Evolutionary conservation across 2,329 filamentous ascomycete genomes (phyloP).

Genomic region (Aspergillus pseudoviridinutans): DNA sequence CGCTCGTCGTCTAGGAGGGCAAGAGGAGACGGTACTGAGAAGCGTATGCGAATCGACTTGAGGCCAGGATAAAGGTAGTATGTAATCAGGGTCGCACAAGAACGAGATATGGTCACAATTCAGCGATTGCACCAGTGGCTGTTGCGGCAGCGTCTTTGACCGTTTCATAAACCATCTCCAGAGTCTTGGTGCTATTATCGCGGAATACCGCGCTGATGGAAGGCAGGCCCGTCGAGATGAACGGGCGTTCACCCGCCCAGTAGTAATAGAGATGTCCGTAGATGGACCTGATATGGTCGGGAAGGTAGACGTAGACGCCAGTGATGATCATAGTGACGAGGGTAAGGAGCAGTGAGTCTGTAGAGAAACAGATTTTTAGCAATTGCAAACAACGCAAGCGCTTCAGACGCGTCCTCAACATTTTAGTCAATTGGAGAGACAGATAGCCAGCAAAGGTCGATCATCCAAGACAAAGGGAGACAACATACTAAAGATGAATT

Average conservation of each 20-base stretch:
- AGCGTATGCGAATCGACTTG: not conserved
- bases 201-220: slow-evolving; percentile 32
- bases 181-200: slow-evolving; percentile 24
- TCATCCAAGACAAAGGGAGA: not conserved
- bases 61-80: not conserved
- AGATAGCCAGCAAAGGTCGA: not conserved
- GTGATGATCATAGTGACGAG: slow-evolving; percentile 81
- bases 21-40: not conserved
- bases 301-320: slow-evolving; percentile 86
- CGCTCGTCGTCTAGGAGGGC: not conserved
- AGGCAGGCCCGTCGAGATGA: slow-evolving; percentile 30
- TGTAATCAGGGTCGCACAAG: not conserved
- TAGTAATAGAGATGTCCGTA: slow-evolving; percentile 90
- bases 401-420: not conserved
- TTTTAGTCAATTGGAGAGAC: not conserved
- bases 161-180: slow-evolving; percentile 48
- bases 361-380: slow-evolving; percentile 3
- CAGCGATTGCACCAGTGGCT: slow-evolving; percentile 27
- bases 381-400: not conserved
- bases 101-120: slow-evolving; percentile 23
- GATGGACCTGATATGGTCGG: slow-evolving; percentile 81
- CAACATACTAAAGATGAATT: slow-evolving; percentile 89
- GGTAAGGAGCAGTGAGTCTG: slow-evolving; percentile 89
- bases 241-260: slow-evolving; percentile 68
- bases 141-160: slow-evolving; percentile 43